Base-by-base conservation (phyloP, 805 yeast species). In the Saccharomyces paradoxus region DNA sequence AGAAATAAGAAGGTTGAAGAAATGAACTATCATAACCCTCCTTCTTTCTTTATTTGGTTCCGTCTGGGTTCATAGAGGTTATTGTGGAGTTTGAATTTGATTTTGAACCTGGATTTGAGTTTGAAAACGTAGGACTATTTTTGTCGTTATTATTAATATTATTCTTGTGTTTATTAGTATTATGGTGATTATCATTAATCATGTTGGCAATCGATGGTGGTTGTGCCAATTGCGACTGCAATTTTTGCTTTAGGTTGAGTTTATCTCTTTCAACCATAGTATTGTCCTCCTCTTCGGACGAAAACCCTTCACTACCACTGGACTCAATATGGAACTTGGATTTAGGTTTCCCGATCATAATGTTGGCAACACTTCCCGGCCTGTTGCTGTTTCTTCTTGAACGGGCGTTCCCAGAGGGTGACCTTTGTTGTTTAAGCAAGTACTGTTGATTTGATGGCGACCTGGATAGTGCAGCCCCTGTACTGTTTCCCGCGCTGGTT, bases 271-370 rank as follows among this genome's bases (percentile, higher is more conserved):
- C 44, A 17, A 37, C 9, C 24, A 21, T 17, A 37, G 22, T 21
- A n/a, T 56, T 64, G 22, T 60, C 63, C 29, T 60, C 64, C 28
- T 62, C 65, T 30, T 62, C 63, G 6, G 61, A 57, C 14, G 65
- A 62, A 32, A 59, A 58, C 37, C 58, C 65, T 41, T 62, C 65
- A 47, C 65, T 62, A 47, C 65, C 64, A 50, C 64, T 62, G 24
- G 63, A 60, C 22, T 62, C 65, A 17, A 62, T 54, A 31, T 58
- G 59, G 53, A 62, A 62, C 17, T 56, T 61, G 27, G 56, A 53
- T 37, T 53, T 50, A 17, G 44, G 44, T 10, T 37, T 37, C 44
- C 44, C 44, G 22, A 17, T 17, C 44, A 37, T 37, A 3, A 37
- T 37, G 22, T 37, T 37, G 10, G 44, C 22, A 37, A 12, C 44